These are phyloP conservation scores for Puccinia coronata DNA, from an alignment of 1,284 basidiomycete species.

Conservation along the genomic window DNA sequence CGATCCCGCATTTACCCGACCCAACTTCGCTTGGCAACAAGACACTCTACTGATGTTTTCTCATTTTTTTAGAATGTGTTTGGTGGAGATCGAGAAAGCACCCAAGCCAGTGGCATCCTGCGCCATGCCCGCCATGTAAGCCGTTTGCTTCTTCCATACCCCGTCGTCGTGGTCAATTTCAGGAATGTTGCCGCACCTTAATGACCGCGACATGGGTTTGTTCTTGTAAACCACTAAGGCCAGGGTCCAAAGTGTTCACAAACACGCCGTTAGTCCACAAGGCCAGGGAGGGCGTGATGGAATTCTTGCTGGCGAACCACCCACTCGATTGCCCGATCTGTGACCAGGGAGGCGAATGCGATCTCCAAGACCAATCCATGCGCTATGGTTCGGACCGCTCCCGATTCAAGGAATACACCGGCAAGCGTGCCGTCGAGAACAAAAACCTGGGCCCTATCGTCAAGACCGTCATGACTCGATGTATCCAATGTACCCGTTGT, in stretches of 20 bases:
- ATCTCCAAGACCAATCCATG: conserved; percentile 99
- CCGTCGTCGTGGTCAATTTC: no score
- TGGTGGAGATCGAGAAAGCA: conserved; percentile 93
- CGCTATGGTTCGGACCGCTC: conserved; percentile 96
- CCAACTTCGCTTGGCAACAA: background rate
- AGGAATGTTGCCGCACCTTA: background rate
- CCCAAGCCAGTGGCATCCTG: conserved; percentile 87
- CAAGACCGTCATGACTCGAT: conserved; percentile 99
- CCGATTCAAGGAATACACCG: conserved; percentile 95
- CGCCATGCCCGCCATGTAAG: conserved; percentile 89
- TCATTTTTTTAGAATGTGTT: conserved; percentile 72
- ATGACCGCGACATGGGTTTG: background rate
- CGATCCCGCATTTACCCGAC: conserved; percentile 47
- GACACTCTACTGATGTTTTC: conserved; percentile 28
- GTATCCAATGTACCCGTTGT: conserved; percentile 99
- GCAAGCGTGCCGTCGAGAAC: conserved; percentile 97
- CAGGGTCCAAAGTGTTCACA: conserved; percentile 91
- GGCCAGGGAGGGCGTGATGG: conserved; percentile 97
- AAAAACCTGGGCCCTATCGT: conserved; percentile 97
- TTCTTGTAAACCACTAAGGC: conserved; percentile 57
- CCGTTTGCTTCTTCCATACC: background rate
- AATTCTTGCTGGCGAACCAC: conserved; percentile 95
- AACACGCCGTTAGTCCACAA: conserved; percentile 93
- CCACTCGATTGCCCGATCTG: conserved; percentile 98
- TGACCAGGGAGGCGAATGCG: conserved; percentile 96